Percentiles rank a stretch among this genome's conserved stretches.
These are phyloP conservation scores for Aschersonia sp. DNA, from an alignment of 2,329 filamentous ascomycete genomes.

Conservation along the genomic window DNA sequence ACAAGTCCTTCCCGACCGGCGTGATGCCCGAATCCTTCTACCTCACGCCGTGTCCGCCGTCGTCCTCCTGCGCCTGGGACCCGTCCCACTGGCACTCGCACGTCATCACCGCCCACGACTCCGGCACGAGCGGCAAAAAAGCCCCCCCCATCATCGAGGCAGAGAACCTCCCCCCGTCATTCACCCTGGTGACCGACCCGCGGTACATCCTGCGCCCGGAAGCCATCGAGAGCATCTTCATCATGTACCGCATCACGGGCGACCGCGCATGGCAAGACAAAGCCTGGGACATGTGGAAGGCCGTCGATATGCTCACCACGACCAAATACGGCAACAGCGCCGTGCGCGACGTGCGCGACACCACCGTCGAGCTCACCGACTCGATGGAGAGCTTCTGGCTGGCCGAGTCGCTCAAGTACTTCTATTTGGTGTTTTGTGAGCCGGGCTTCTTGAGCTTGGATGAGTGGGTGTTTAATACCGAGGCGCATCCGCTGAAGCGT, in stretches of 20 bases:
- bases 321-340: slow-evolving; percentile 35
- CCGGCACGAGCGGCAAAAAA: slow-evolving; percentile 10
- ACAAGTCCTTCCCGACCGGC: slow-evolving; percentile 42
- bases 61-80: slow-evolving; percentile 18
- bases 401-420: slow-evolving; percentile 63
- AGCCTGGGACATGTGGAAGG: slow-evolving; percentile 39
- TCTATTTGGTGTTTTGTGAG: slow-evolving; percentile 58
- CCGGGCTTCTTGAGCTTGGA: slow-evolving; percentile 49
- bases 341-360: slow-evolving; percentile 24
- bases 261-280: slow-evolving; percentile 26
- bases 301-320: slow-evolving; percentile 29
- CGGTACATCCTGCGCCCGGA: slow-evolving; percentile 38
- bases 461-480: slow-evolving; percentile 49
- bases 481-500: slow-evolving; percentile 30
- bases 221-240: slow-evolving; percentile 38
- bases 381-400: slow-evolving; percentile 60
- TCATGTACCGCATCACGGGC: slow-evolving; percentile 38
- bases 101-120: slow-evolving; percentile 8
- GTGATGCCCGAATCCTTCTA: slow-evolving; percentile 40
- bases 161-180: slow-evolving; percentile 37
- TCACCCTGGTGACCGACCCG: slow-evolving; percentile 39
- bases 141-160: slow-evolving; percentile 12
- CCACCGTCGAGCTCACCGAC: slow-evolving; percentile 24
- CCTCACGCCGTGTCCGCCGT: slow-evolving; percentile 22
- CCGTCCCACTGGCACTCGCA: slow-evolving; percentile 20